Percentiles rank a stretch among this genome's conserved stretches.
Conservation (phyloP, 1,139 yeast species). For the Geotrichum fermentans region DNA sequence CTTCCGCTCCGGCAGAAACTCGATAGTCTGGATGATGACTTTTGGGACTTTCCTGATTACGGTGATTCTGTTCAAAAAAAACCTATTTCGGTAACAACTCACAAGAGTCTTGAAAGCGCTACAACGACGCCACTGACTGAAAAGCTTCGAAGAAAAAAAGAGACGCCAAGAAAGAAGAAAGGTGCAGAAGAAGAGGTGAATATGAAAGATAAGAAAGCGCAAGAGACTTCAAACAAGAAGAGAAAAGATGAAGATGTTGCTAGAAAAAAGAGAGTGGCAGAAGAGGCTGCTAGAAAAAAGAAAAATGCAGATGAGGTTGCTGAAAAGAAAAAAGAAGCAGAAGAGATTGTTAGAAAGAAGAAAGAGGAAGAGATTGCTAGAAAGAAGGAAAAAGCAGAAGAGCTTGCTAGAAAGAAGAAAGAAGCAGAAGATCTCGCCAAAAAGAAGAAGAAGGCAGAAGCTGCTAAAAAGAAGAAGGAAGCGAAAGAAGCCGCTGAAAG, state of each 20-base stretch:
- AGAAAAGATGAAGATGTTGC: neutral
- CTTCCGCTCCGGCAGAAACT: neutral
- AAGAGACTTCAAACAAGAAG: neutral
- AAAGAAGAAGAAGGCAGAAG: neutral
- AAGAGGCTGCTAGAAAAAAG: neutral
- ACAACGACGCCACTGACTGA: neutral
- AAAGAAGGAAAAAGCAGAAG: neutral
- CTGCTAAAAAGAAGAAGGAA: neutral
- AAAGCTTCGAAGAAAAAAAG: neutral
- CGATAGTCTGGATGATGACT: constrained; percentile 18
- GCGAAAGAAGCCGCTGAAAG: neutral
- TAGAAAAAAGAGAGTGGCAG: neutral
- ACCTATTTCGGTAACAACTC: neutral
- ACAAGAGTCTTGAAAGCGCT: neutral
- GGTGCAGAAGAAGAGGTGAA: neutral
- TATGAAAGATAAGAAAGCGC: neutral
- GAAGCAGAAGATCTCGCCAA: neutral
- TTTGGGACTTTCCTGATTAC: constrained; percentile 18
- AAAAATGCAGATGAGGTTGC: neutral
- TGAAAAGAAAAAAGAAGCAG: neutral
- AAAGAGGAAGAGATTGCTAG: neutral
- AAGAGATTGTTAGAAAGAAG: neutral
- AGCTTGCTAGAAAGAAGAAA: neutral
- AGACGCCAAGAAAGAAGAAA: neutral
- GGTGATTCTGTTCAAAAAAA: neutral